Evolutionary conservation across 768 basidiomycete genomes (phyloP).

Genomic region (Termitomyces sp.): DNA sequence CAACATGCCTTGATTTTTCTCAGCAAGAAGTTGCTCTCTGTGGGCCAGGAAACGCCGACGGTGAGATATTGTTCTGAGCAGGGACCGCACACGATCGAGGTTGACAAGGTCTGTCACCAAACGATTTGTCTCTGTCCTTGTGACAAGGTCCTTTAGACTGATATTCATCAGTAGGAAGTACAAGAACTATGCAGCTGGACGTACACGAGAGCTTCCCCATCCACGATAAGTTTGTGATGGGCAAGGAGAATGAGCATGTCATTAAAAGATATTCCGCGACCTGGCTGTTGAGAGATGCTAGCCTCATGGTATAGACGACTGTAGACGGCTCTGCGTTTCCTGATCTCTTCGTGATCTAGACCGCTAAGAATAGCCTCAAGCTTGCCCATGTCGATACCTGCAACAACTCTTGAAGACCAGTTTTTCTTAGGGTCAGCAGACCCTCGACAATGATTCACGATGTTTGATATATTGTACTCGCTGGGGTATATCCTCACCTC

Average conservation of each 20-base stretch:
- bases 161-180: not conserved
- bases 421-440: slow-evolving; percentile 27
- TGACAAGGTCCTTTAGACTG: slow-evolving; percentile 79
- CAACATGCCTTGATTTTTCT: slow-evolving; percentile 34
- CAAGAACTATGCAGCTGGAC: slow-evolving; percentile 21
- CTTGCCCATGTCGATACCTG: slow-evolving; percentile 58
- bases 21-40: slow-evolving; percentile 35
- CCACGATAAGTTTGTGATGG: slow-evolving; percentile 89
- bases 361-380: slow-evolving; percentile 51
- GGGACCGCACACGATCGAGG: slow-evolving; percentile 75
- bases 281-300: slow-evolving; percentile 58
- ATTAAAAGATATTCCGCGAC: slow-evolving; percentile 85
- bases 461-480: slow-evolving; percentile 55
- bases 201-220: slow-evolving; percentile 83
- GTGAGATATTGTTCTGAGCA: slow-evolving; percentile 69
- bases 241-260: slow-evolving; percentile 83
- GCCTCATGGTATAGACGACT: slow-evolving; percentile 86
- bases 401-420: slow-evolving; percentile 29
- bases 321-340: slow-evolving; percentile 64
- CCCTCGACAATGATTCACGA: slow-evolving; percentile 47
- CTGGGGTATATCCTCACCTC: slow-evolving; percentile 81
- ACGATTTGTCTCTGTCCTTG: slow-evolving; percentile 68
- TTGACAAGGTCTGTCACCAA: slow-evolving; percentile 81
- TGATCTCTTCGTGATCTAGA: slow-evolving; percentile 61
- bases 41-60: slow-evolving; percentile 61